Conservation (phyloP, 306 rosid genomes). For the Hippophae gyantsensis region DNA sequence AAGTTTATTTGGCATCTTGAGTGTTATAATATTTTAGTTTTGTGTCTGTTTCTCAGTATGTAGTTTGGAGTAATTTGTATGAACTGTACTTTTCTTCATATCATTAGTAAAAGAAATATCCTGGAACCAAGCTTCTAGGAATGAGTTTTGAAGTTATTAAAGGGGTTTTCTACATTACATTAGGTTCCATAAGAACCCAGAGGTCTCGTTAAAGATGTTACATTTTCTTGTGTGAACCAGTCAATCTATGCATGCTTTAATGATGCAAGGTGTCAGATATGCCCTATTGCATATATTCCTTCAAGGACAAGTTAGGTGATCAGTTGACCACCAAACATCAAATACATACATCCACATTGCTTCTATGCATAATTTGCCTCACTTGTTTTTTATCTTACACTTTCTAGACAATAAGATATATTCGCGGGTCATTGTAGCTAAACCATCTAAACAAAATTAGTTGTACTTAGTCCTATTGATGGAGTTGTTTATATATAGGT, state of each 20-base stretch:
- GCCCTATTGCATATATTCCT: neutral
- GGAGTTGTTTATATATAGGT: too few relatives aligned
- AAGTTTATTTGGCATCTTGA: constrained; percentile 16
- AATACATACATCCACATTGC: too few relatives aligned
- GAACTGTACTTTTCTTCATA: neutral
- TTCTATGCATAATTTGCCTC: too few relatives aligned
- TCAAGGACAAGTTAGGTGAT: too few relatives aligned
- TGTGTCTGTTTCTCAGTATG: neutral
- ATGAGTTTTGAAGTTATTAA: neutral
- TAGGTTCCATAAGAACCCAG: constrained; percentile 21
- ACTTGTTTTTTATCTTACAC: too few relatives aligned
- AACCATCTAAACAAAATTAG: too few relatives aligned
- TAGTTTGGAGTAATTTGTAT: neutral
- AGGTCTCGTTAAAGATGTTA: constrained; percentile 19
- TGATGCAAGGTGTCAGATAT: constrained; percentile 24
- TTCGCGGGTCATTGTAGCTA: too few relatives aligned
- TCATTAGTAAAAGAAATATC: neutral
- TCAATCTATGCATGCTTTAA: constrained; percentile 24
- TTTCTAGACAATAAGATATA: too few relatives aligned
- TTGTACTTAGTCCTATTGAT: too few relatives aligned
- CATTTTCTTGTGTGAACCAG: constrained; percentile 28
- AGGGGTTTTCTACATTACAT: constrained; percentile 7
- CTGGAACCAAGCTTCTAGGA: neutral
- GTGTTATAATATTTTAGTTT: neutral
- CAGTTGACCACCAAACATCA: too few relatives aligned